Evolutionary conservation across 495 filamentous ascomycete species (phyloP).

Genomic region (Massariosphaeria phaeospora): DNA sequence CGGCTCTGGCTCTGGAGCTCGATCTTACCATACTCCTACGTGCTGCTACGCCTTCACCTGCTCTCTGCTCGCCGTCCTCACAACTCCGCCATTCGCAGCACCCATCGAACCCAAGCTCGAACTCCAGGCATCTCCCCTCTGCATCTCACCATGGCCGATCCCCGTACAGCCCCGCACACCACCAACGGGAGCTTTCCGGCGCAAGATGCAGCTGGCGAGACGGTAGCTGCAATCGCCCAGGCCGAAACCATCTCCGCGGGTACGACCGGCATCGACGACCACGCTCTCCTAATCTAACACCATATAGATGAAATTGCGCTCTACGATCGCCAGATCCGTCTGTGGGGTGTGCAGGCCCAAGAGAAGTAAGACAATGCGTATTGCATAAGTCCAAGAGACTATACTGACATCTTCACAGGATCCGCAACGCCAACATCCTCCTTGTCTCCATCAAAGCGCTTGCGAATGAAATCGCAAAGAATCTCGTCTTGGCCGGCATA

Average conservation of each 20-base stretch:
- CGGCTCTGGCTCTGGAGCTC: too few relatives aligned
- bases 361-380: constrained; percentile 51
- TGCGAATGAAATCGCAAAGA: constrained; percentile 95
- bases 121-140: neutral
- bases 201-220: constrained; percentile 22
- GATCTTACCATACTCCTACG: too few relatives aligned
- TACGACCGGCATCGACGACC: constrained; percentile 31
- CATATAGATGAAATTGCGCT: constrained; percentile 86
- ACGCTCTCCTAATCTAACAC: neutral
- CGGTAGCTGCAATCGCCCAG: constrained; percentile 34
- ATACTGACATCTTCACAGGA: constrained; percentile 46
- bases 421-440: constrained; percentile 86
- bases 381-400: neutral
- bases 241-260: constrained; percentile 52
- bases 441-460: constrained; percentile 83
- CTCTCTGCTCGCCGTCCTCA: too few relatives aligned
- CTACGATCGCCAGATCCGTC: constrained; percentile 96
- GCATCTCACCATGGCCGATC: neutral
- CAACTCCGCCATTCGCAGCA: too few relatives aligned
- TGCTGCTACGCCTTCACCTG: too few relatives aligned
- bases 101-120: neutral
- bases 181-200: constrained; percentile 31
- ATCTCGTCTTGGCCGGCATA: constrained; percentile 91
- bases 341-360: constrained; percentile 95
- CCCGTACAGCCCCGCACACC: too few relatives aligned